These are phyloP conservation scores for Botrytis cinerea DNA, from an alignment of 2,329 filamentous ascomycete species.

Conservation along the genomic window DNA sequence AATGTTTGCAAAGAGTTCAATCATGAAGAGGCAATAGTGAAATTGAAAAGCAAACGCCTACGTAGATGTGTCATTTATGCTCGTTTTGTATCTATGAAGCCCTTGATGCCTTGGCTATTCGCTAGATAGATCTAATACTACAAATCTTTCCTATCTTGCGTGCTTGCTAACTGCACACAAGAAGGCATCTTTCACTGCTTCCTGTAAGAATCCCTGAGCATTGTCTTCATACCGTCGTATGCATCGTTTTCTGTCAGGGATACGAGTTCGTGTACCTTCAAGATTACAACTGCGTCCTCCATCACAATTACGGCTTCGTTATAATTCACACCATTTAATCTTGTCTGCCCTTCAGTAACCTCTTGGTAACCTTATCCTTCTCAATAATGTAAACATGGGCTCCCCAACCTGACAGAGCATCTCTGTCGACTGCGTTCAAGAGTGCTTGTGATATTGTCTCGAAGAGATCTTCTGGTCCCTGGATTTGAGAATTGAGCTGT, in stretches of 20 bases:
- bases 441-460: slow-evolving; percentile 97
- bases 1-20: neutral
- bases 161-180: slow-evolving; percentile 9
- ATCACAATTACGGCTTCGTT: neutral
- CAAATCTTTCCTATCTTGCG: slow-evolving; percentile 25
- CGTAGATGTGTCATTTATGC: slow-evolving; percentile 22
- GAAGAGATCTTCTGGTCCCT: slow-evolving; percentile 93
- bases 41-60: neutral
- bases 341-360: slow-evolving; percentile 96
- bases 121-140: slow-evolving; percentile 32
- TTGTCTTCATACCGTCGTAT: slow-evolving; percentile 23
- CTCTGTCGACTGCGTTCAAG: slow-evolving; percentile 92
- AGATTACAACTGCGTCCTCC: neutral
- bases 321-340: slow-evolving; percentile 58
- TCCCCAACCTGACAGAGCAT: slow-evolving; percentile 96
- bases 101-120: slow-evolving; percentile 1
- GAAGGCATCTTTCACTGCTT: slow-evolving; percentile 2
- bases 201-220: slow-evolving; percentile 18
- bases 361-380: slow-evolving; percentile 99
- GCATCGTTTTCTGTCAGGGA: neutral
- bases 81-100: slow-evolving; percentile 22
- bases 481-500: slow-evolving; percentile 16
- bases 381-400: slow-evolving; percentile 99
- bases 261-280: neutral
- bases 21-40: neutral